Evolutionary conservation across 2,329 filamentous ascomycete species (phyloP), one percentile per base, ranked within the genome.

Genomic region (Tympanopsis confertula): DNA sequence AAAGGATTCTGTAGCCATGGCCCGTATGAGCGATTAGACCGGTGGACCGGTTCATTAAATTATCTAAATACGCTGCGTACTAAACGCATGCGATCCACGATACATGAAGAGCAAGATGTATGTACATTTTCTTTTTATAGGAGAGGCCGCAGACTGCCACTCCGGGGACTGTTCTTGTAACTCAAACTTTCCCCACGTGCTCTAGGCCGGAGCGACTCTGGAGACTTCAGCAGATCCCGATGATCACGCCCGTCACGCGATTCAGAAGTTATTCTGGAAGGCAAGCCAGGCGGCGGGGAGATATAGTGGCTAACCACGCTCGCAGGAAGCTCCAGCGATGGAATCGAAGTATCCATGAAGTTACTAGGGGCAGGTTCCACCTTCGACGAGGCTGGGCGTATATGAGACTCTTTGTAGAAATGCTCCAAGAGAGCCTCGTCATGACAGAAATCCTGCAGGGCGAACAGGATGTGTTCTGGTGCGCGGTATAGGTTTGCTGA

Each of bases 381-480:
- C 10, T 17, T 33, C 15, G 30, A 12, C 7, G 30, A 33, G 7
- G 15, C 30, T 10, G 30, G 30, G 15, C 30, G 30, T 26, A 26
- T 26, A n/a, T 26, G 22, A 7, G 30, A 33, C 40, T 72, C 68
- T 17, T 55, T 59, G 46, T 70, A 75, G 47, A 74, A 70, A 4
- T 53, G 53, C 38, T 65, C 58, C 1, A 75, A 52, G 5, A 53
- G 54, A 3, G 53, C 47, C 3, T 50, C 47, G 45, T 71, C 62
- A 13, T 51, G 54, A 47, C 70, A 74, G 47, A 75, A 73, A 3
- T 55, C 51, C 35, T 61, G 57, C 5, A 75, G 46, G 17, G 62
- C 59, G 14, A 56, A 51, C 40, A 69, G 64, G 38, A 74, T 58
- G 17, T 58, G 50, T 42, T 70, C 66, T 2, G 69, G 68, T 5